Percentiles rank a stretch among this genome's conserved stretches.
phyloP scores from a whole-genome alignment of 257 asterid genomes.

The Lavandula angustifolia region DNA sequence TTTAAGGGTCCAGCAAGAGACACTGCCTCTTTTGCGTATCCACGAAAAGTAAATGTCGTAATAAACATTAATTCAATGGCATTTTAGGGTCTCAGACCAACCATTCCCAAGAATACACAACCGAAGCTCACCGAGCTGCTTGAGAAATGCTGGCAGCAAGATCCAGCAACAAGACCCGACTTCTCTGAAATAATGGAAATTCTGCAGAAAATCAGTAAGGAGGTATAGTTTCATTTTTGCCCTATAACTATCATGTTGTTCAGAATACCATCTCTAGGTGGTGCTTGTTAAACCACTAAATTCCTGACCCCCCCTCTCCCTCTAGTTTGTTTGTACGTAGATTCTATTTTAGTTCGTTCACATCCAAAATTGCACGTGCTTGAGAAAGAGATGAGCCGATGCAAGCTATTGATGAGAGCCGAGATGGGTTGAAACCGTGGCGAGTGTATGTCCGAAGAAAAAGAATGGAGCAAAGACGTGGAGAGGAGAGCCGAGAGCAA shows the following conservation, averaged over 20 bases:
- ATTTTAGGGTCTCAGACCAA: constrained; percentile 81
- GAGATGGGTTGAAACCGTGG: no score
- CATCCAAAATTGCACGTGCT: no score
- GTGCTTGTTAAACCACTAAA: not conserved
- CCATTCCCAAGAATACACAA: constrained; percentile 74
- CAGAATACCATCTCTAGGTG: not conserved
- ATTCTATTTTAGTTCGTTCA: not conserved
- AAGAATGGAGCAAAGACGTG: no score
- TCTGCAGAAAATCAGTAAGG: constrained; percentile 63
- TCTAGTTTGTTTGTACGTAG: not conserved
- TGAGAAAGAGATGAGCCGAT: no score
- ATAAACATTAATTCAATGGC: constrained; percentile 10
- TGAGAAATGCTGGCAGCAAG: constrained; percentile 96
- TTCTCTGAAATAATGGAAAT: constrained; percentile 71
- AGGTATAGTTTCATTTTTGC: constrained; percentile 46
- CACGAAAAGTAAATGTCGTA: not conserved
- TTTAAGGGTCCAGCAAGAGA: not conserved
- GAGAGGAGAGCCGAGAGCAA: no score
- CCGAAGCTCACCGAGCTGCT: constrained; percentile 81
- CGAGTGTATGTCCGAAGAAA: no score
- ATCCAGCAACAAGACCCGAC: constrained; percentile 78
- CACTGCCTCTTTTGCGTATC: not conserved
- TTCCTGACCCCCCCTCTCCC: no score
- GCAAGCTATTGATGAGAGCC: no score
- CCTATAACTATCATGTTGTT: not conserved